Percentiles rank a stretch among this genome's conserved stretches.
Evolutionary conservation across 2,329 filamentous ascomycete species (phyloP).

Genomic region (Xylariomycetidae sp.): DNA sequence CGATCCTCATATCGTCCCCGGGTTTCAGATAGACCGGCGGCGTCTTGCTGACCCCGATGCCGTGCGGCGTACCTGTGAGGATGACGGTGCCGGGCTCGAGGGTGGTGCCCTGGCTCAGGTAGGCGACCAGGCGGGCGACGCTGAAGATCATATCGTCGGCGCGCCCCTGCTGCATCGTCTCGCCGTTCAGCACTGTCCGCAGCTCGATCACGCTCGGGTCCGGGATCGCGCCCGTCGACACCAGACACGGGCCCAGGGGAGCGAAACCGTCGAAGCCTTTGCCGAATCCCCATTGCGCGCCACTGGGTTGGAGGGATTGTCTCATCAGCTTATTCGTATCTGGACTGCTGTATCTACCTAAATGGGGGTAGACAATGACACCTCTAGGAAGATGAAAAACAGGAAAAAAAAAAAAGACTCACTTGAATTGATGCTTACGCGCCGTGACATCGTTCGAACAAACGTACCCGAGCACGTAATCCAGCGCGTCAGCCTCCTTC

Average conservation of each 20-base stretch:
- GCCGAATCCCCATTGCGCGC: constrained; percentile 43
- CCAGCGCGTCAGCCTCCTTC: constrained; percentile 34
- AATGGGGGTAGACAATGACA: no score
- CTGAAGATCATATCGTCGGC: constrained; percentile 22
- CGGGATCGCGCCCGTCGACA: constrained; percentile 1
- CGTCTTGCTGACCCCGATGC: constrained; percentile 8
- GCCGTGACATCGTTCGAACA: constrained; percentile 43
- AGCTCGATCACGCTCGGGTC: constrained; percentile 6
- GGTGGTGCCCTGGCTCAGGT: constrained; percentile 20
- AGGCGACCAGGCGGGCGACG: constrained; percentile 24
- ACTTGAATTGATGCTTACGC: no score
- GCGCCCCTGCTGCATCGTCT: constrained; percentile 16
- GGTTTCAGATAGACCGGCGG: constrained; percentile 7
- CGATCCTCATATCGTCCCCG: constrained; percentile 7
- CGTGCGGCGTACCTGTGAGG: constrained; percentile 21
- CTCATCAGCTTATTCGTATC: no score
- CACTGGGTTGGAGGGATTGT: constrained; percentile 39
- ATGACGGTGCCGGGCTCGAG: constrained; percentile 22
- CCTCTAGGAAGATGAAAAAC: no score
- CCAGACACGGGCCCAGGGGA: constrained; percentile 40
- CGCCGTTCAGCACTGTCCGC: constrained; percentile 17
- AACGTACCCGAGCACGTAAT: constrained; percentile 42
- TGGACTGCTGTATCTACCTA: no score
- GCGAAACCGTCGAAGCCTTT: constrained; percentile 46
- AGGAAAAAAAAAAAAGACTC: no score